Evolutionary conservation across 2,329 filamentous ascomycete genomes (phyloP), one percentile per base, ranked within the genome.

Genomic region (Plenodomus biglobosus): DNA sequence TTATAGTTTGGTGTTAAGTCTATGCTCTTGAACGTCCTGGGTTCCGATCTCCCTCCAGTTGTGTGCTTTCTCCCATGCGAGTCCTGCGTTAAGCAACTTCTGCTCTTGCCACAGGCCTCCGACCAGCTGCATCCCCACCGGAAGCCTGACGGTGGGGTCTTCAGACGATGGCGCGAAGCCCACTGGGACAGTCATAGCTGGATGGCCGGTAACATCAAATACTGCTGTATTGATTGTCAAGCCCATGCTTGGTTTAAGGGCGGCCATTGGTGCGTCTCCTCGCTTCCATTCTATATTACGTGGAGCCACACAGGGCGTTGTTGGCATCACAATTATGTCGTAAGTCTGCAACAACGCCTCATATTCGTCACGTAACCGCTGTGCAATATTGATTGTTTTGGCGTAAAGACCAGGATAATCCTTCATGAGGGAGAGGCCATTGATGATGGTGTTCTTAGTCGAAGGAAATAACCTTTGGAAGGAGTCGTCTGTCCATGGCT

Each of bases 401-500:
- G 67, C 64, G 48, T 76, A 74, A 2, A 76, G 60, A 3, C 56
- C 61, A 1, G 74, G 73, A 38, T 73, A 72, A 18, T 55, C 44
- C 44, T 65, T 62, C 63, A 71, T 62, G 10, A 73, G 61, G 38
- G 72, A 76, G 1, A 73, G 60, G 0, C 74, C 75, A 40, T 73
- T 73, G 24, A 76, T 68, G 2, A 76, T 58, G 1, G 76, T 78
- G 50, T 80, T 80, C 44, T 79, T 79, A 1, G 78, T 64, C 0
- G 62, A 64, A 1, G 71, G 77, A 55, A 78, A 78, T 0, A 78
- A 64, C 41, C 76, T 76, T 39, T 76, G 69, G 50, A 81, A 81
- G 41, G 72, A 73, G n/a, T 73, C 66, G 13, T 75, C 64, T 0
- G 73, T 77, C 76, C 76, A 80, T 0, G 77, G 77, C 0, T 78